Base-by-base conservation (phyloP, 768 basidiomycete genomes). In the Leccinum fibrillosum region DNA sequence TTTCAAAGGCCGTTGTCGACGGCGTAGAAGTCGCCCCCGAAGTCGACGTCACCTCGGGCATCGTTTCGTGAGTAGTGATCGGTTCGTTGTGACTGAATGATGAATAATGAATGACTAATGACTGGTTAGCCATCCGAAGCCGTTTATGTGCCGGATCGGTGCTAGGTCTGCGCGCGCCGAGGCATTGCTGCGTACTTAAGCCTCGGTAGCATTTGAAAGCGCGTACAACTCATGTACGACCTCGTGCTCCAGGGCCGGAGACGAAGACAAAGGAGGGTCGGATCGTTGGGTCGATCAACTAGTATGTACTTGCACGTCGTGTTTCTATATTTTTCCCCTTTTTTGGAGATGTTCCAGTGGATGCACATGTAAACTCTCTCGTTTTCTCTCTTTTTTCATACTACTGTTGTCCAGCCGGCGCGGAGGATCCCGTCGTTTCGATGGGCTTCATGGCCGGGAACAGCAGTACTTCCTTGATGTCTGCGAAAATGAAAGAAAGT, bases 391-490 rank as follows among this genome's bases (percentile, higher is more conserved):
- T 39, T 9, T 39, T 11, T 39, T 28, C 19, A 26, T 35, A 45
- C 47, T 32, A 60, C 53, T 61, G 57, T 30, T 67, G 63, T 30
- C 62, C 72, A 8, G 66, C 54, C 39, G 77, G 70, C 26, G 62
- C 66, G 34, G 82, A 65, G 4, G 39, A 42, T 48, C 71, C 64
- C 1, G 75, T 79, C 56, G n/a, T 42, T 19, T 87, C 86, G 35
- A 82, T 75, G 7, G 94, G 94, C 82, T 93, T 92, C 94, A 98
- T 97, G 2, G 94, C 95, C 19, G 94, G 94, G 91, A 98, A 98
- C 47, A 96, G 75, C 37, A 98, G 76, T 35, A 98, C 94, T 71
- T 96, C 94, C 82, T 98, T 98, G 82, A 96, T 95, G 69, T 97
- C 91, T 92, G 66, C 11, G 54, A 54, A 10, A 10, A 7, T 4